Evolutionary conservation across 2,329 filamentous ascomycete species (phyloP), one percentile per base, ranked within the genome.

Genomic region (Pestalotiopsis sp.): DNA sequence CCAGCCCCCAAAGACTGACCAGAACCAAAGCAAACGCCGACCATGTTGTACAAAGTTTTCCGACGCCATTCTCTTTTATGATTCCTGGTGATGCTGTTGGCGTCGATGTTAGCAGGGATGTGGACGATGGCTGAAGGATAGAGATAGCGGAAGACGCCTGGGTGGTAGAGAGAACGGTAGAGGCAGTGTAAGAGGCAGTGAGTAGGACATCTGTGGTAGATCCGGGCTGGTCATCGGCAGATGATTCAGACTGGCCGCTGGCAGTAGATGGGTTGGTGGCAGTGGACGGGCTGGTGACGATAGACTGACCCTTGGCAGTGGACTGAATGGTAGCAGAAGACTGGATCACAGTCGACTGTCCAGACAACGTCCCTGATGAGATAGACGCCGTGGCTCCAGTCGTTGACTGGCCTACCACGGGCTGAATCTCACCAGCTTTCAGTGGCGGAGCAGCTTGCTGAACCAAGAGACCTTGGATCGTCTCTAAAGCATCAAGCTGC

Each of bases 401-500:
- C 12, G 25, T 39, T 17, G 60, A 38, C 12, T 66, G 38, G 36
- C 70, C 71, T 66, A 71, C 74, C 23, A 87, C 80, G 31, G 79
- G 78, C 75, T 84, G 80, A 75, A 88, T 86, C 60, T 86, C 79
- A 17, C 82, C 79, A 7, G 80, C 83, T 73, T 79, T 80, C 41
- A 87, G 78, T 0, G 88, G 88, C 5, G 82, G 77, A 3, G 76
- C 69, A 1, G 84, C 80, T 4, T 81, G 73, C 14, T 78, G 74
- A 14, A 83, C 80, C 63, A 92, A 79, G 3, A 91, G 80, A 3
- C 88, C 88, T 75, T 91, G 89, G 17, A 92, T 82, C 1, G 85
- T 83, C 79, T 91, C 90, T 64, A 92, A 83, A 1, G 88, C 90
- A 67, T 84, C 87, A 87, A 92, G 89, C 75, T 91, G 85, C 78